phyloP scores from a whole-genome alignment of 2,329 filamentous ascomycete species.

The Chaetomium sp. region DNA sequence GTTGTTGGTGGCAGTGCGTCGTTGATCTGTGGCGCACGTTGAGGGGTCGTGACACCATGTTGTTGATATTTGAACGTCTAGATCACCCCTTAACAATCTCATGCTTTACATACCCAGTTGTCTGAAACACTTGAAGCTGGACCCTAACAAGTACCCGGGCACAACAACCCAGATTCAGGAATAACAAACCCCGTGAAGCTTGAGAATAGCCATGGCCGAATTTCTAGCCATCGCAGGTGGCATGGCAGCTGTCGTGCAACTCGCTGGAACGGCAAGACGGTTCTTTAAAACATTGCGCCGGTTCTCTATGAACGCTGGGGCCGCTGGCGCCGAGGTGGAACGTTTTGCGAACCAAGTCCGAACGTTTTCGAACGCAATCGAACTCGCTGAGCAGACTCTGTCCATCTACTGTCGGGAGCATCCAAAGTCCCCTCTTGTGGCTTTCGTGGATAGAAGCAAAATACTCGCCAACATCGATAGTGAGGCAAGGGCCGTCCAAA shows the following conservation, averaged over 20 bases:
- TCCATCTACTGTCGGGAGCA: neutral
- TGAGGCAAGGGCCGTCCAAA: neutral
- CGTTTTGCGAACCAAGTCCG: constrained; percentile 3
- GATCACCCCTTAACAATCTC: neutral
- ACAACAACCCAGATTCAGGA: neutral
- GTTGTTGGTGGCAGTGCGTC: neutral
- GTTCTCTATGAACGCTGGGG: neutral
- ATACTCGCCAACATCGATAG: neutral
- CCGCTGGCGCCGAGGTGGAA: neutral
- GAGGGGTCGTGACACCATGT: neutral
- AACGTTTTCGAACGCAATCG: neutral
- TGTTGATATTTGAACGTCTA: neutral
- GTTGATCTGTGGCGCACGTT: neutral
- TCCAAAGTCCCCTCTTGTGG: neutral
- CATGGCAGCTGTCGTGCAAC: constrained; percentile 4
- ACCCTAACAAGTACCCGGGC: neutral
- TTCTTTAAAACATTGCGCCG: neutral
- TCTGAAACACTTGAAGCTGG: neutral
- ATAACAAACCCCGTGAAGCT: neutral
- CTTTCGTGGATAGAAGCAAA: neutral
- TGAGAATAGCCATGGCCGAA: constrained; percentile 4
- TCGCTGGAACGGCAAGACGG: neutral
- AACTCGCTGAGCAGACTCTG: neutral
- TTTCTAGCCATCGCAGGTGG: neutral
- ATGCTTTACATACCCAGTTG: neutral